phyloP scores from a whole-genome alignment of 352 stramenopile species.

The Globisporangium acanthophoron region DNA sequence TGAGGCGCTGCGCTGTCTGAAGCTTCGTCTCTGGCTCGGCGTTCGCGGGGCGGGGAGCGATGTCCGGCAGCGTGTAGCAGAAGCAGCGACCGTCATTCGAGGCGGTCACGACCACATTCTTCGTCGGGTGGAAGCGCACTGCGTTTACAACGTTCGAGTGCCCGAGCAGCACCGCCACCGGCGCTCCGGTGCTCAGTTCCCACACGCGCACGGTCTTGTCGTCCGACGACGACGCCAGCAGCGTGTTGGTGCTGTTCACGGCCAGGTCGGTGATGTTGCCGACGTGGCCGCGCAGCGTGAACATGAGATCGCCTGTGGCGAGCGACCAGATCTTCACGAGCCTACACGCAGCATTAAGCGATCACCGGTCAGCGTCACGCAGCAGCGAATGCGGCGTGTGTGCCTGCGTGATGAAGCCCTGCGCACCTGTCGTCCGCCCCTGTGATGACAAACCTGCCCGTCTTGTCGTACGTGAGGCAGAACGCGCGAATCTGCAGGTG shows the following conservation, averaged over 20 bases:
- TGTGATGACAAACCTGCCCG: slow-evolving; percentile 94
- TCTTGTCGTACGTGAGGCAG: slow-evolving; percentile 95
- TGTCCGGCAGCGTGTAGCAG: slow-evolving; percentile 86
- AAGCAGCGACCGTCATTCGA: slow-evolving; percentile 91
- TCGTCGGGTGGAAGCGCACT: slow-evolving; percentile 80
- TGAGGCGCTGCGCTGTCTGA: slow-evolving; percentile 72
- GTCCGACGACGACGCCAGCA: slow-evolving; percentile 83
- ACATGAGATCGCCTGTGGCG: slow-evolving; percentile 69
- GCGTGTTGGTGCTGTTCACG: slow-evolving; percentile 76
- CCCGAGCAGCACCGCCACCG: slow-evolving; percentile 79
- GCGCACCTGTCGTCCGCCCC: slow-evolving; percentile 92
- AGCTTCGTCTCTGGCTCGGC: slow-evolving; percentile 52
- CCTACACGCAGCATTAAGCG: slow-evolving; percentile 19
- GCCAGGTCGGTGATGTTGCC: slow-evolving; percentile 89
- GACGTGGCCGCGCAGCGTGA: slow-evolving; percentile 81
- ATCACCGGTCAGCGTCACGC: no score
- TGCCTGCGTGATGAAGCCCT: background rate
- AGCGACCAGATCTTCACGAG: slow-evolving; percentile 97
- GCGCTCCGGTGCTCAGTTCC: slow-evolving; percentile 78
- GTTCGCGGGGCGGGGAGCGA: slow-evolving; percentile 33
- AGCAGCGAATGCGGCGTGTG: no score
- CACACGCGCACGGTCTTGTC: slow-evolving; percentile 88
- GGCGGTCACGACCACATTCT: slow-evolving; percentile 88
- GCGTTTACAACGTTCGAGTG: slow-evolving; percentile 86
- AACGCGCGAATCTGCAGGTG: slow-evolving; percentile 94